Evolutionary conservation across 1,139 yeast genomes (phyloP), one percentile per base, ranked within the genome.

Genomic region (Kodamaea sp.): DNA sequence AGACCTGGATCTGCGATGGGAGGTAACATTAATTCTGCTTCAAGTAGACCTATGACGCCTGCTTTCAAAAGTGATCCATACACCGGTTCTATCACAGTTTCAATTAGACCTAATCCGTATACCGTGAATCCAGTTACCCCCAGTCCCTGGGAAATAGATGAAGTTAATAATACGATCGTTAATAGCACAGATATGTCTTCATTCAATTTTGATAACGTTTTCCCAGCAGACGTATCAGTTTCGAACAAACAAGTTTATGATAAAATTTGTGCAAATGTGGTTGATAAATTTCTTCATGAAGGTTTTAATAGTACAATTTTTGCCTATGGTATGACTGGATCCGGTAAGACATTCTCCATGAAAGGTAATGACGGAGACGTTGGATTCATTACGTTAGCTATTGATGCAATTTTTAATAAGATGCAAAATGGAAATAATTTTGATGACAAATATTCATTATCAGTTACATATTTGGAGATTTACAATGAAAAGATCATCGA

Each of bases 311-410:
- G 92, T 7, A 90, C 96, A 0, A 81, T 90, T 1, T 88, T 90
- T 60, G 96, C 96, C 2, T 88, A 89, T 55, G 95, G 96, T 36
- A 86, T 86, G 90, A 88, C 97, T 0, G 97, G 97, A 0, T 87
- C 96, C 1, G 97, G 97, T 26, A 90, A 90, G 58, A 90, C 97
- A 0, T 84, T 79, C 55, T 83, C 95, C 2, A 88, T 90, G 96
- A 84, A 84, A 47, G 96, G 96, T 27, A 67, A 74, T 8, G 68
- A 64, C 0, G 49, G 57, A 1, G 88, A 85, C 49, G 83, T 86
- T 0, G 97, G 97, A 23, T 75, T 89, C 41, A 87, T 89, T 32
- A 84, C 85, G 22, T 66, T 82, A 31, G 84, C 96, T 1, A 81
- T 84, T 4, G 71, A 74, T 43, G 81, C 84, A 38, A 73, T 89